phyloP scores from a whole-genome alignment of 305 asterid genomes.

The Rubia tinctorum region DNA sequence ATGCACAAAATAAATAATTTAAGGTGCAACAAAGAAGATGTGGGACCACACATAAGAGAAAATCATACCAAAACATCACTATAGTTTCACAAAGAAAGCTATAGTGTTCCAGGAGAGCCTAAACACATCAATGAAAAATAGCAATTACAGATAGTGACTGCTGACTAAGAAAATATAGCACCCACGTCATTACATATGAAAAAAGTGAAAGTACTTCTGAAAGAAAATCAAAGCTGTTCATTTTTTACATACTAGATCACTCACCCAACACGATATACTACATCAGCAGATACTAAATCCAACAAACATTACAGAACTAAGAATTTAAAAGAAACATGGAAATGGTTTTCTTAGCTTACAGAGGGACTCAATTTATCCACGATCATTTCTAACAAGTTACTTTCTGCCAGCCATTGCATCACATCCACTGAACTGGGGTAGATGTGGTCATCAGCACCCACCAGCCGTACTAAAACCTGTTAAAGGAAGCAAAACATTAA shows the following conservation, averaged over 20 bases:
- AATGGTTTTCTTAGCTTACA: slow-evolving; percentile 38
- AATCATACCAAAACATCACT: background rate
- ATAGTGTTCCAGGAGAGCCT: background rate
- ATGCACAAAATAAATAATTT: background rate
- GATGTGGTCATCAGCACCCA: slow-evolving; percentile 86
- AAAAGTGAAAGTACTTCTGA: background rate
- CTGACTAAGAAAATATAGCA: background rate
- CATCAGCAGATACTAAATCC: background rate
- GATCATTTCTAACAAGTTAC: slow-evolving; percentile 90
- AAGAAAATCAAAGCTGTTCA: background rate
- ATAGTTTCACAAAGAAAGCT: background rate
- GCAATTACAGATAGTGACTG: background rate
- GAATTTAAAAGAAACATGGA: background rate
- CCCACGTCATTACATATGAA: background rate
- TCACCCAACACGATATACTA: background rate
- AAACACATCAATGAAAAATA: background rate
- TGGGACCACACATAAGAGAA: too few relatives aligned
- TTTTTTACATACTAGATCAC: background rate
- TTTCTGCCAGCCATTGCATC: slow-evolving; percentile 97
- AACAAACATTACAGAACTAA: background rate
- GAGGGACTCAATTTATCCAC: slow-evolving; percentile 78
- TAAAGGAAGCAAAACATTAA: slow-evolving; percentile 26
- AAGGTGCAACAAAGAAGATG: background rate
- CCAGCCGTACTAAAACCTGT: slow-evolving; percentile 95
- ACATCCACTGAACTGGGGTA: slow-evolving; percentile 82